Percentiles rank a stretch among this genome's conserved stretches.
phyloP scores from a whole-genome alignment of 352 stramenopile genomes.

The Aphanomyces stellatus region DNA sequence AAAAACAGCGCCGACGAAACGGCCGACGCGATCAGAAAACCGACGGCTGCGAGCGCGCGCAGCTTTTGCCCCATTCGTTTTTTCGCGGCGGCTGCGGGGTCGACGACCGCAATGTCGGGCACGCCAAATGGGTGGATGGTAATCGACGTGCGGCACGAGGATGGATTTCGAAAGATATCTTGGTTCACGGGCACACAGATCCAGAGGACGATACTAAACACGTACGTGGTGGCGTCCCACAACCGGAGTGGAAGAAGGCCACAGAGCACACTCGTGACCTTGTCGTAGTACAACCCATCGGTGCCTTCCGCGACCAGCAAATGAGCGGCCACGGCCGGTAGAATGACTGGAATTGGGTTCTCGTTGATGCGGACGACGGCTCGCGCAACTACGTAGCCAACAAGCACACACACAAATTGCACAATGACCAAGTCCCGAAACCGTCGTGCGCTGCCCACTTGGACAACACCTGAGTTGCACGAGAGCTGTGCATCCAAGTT shows the following conservation, averaged over 20 bases:
- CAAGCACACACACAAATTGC: not conserved
- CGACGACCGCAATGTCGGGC: not conserved
- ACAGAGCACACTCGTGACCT: not conserved
- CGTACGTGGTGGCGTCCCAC: too few relatives aligned
- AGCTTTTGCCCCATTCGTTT: not conserved
- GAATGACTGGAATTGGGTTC: not conserved
- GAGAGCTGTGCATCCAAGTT: not conserved
- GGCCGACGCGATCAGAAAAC: not conserved
- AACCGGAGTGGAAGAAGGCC: not conserved
- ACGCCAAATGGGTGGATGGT: not conserved
- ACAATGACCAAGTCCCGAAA: not conserved
- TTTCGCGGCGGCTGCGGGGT: not conserved
- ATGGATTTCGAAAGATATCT: not conserved
- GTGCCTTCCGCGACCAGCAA: not conserved
- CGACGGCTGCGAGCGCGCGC: not conserved
- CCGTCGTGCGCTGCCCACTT: not conserved
- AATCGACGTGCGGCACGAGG: not conserved
- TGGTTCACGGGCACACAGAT: not conserved
- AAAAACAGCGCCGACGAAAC: not conserved
- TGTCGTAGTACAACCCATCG: not conserved
- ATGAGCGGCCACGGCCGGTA: not conserved
- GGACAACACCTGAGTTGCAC: not conserved
- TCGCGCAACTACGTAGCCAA: not conserved
- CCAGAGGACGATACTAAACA: not conserved
- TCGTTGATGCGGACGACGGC: not conserved